Evolutionary conservation across 768 basidiomycete genomes (phyloP), one percentile per base, ranked within the genome.

Genomic region (Phanerochaete carnosa): DNA sequence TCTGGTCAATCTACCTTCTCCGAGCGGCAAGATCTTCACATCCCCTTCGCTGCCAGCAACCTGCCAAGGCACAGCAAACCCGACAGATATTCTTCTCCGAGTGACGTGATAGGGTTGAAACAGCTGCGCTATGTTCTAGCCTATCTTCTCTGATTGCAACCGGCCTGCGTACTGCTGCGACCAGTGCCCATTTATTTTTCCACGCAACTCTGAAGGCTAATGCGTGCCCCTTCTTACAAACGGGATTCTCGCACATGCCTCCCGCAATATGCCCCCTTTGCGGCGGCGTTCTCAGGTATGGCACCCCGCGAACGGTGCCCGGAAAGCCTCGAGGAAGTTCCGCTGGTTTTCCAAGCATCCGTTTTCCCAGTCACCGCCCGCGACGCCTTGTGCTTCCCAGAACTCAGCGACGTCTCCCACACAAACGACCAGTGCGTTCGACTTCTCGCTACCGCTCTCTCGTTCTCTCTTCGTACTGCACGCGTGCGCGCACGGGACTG

Each of bases 1-100:
- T 1, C 26, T 32, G 59, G 43, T 32, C 53, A 57, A 39, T 61
- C 56, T 39, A 29, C 45, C 49, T 61, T 16, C 60, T 55, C 54
- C 23, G 28, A 37, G 32, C 47, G 32, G 60, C 16, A 19, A 11
- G 22, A 9, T 11, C 3, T 56, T 61, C 60, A 46, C 60, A 57
- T 25, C 39, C 39, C 57, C 26, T 55, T 28, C 49, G 49, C 28
- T 19, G 51, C n/a, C 51, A n/a, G n/a, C n/a, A n/a, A n/a, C 30
- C 29, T n/a, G 51, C 29, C 30, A 30, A 52, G 51, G 16, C 30
- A 32, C 51, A 15, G 39, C 33, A 19, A 12, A 19, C 39, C 8
- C 39, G 8, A 8, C 39, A 19, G 19, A 19, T 43, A 43, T 19
- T 52, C 51, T 52, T 7, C 47, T 15, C 3, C 47, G 22, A 9